A percentile compares a stretch with the other conserved stretches of the same genome.
These are phyloP conservation scores for Aureobasidium mangrovei DNA, from an alignment of 2,329 filamentous ascomycete genomes.

Conservation along the genomic window DNA sequence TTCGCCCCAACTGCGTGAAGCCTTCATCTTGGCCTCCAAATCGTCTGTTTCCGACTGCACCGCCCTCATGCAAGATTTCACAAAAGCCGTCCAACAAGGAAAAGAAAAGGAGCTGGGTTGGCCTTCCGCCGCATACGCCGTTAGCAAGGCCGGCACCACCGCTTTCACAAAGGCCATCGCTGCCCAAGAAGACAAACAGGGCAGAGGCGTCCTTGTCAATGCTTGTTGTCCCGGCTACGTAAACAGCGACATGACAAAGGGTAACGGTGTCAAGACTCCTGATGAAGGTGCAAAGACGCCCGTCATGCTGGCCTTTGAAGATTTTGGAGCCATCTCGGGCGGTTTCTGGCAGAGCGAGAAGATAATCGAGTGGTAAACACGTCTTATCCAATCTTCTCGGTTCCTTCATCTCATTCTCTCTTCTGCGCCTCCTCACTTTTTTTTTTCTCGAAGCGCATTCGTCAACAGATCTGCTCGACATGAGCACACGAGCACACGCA, in stretches of 20 bases:
- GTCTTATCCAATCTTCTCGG: not conserved
- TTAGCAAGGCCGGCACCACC: constrained; percentile 31
- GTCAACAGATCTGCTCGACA: too few relatives aligned
- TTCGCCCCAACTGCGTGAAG: constrained; percentile 33
- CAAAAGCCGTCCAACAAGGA: constrained; percentile 36
- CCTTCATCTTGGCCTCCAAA: constrained; percentile 33
- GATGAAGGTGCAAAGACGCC: constrained; percentile 30
- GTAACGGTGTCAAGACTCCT: constrained; percentile 27
- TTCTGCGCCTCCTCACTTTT: too few relatives aligned
- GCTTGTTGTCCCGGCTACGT: constrained; percentile 30
- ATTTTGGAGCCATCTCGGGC: constrained; percentile 26
- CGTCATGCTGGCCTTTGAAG: constrained; percentile 27
- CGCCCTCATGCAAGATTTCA: constrained; percentile 42
- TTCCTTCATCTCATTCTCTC: too few relatives aligned
- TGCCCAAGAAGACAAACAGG: constrained; percentile 21
- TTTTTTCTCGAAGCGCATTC: too few relatives aligned
- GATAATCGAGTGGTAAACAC: constrained; percentile 24
- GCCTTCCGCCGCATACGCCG: constrained; percentile 42
- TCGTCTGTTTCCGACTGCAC: constrained; percentile 37
- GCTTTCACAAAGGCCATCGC: constrained; percentile 29
- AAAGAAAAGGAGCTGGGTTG: constrained; percentile 41
- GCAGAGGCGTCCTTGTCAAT: constrained; percentile 25
- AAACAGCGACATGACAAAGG: constrained; percentile 31
- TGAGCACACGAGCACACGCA: too few relatives aligned
- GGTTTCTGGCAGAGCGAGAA: constrained; percentile 29